Conservation (phyloP, 176 grass and related monocot genomes). For the Phoenix dactylifera region DNA sequence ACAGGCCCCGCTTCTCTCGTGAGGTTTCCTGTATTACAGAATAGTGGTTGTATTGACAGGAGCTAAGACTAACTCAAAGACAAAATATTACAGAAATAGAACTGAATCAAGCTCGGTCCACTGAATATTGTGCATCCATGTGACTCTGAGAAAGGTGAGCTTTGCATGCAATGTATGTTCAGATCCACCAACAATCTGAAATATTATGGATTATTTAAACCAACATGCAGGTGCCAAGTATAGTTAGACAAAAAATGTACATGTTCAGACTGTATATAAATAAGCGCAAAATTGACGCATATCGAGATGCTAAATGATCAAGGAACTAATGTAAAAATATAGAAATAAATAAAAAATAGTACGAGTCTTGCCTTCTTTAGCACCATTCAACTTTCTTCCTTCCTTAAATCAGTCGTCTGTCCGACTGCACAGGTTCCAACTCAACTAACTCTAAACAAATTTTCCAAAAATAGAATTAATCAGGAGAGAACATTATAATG, state of each 20-base stretch:
- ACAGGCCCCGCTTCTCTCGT: slow-evolving; percentile 91
- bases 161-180: slow-evolving; percentile 93
- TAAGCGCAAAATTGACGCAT: too few species aligned
- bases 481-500: too few species aligned
- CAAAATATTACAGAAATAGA: too few species aligned
- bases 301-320: too few species aligned
- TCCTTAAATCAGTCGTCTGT: slow-evolving; percentile 92
- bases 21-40: slow-evolving; percentile 62
- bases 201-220: background rate
- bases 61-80: background rate
- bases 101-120: background rate
- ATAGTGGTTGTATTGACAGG: background rate
- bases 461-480: background rate
- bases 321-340: too few species aligned
- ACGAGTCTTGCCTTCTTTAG: slow-evolving; percentile 69
- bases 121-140: slow-evolving; percentile 38
- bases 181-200: slow-evolving; percentile 90
- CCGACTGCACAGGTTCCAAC: slow-evolving; percentile 77
- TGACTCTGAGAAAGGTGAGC: slow-evolving; percentile 89
- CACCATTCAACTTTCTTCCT: slow-evolving; percentile 91
- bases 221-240: too few species aligned
- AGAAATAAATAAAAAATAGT: too few species aligned
- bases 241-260: too few species aligned
- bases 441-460: slow-evolving; percentile 71
- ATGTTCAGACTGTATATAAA: too few species aligned